Evolutionary conservation across 148 eudicot species (phyloP), one percentile per base, ranked within the genome.

Genomic region (Rhododendron kiyosumense): DNA sequence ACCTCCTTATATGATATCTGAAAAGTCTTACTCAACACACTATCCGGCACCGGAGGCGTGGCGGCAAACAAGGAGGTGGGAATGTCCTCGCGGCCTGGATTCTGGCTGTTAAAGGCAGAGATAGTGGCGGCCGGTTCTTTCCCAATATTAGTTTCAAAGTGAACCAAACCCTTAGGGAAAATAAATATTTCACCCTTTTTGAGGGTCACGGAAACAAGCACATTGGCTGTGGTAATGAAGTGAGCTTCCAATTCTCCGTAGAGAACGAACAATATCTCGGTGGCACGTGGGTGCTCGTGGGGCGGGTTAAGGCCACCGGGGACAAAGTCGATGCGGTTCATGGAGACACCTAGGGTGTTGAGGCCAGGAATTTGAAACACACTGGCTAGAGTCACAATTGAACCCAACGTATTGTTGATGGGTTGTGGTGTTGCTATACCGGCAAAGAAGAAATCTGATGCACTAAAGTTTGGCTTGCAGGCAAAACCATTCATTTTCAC

Each of bases 241-340:
- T 89, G 90, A 18, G 87, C 91, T 38, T 90, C 86, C 65, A 91
- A 85, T 57, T 90, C 83, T 5, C 93, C 93, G 13, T 87, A 76
- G 45, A 91, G 89, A 24, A 91, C 91, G 71, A 87, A 88, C 18
- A 87, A 79, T 20, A 90, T 54, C 75, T 91, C 93, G 46, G 93
- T 86, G 85, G 92, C 92, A 12, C 93, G 87, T 20, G 93, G 93
- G 91, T 90, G 93, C 61, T 89, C 86, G 89, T 91, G 93, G 7
- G 93, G 93, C 12, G 89, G 90, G 85, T 87, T 91, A 0, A 69
- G 73, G 59, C 93, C 93, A 3, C 90, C 92, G 1, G 89, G 90
- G 65, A 91, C 90, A 45, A 65, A 91, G 87, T 91, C 93, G 11
- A 91, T 80, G 38, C 93, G 87, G 22, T 89, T 67, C 83, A 91